These are phyloP conservation scores for Dujonia santamariae DNA, from an alignment of 1,139 yeast species.

Conservation along the genomic window DNA sequence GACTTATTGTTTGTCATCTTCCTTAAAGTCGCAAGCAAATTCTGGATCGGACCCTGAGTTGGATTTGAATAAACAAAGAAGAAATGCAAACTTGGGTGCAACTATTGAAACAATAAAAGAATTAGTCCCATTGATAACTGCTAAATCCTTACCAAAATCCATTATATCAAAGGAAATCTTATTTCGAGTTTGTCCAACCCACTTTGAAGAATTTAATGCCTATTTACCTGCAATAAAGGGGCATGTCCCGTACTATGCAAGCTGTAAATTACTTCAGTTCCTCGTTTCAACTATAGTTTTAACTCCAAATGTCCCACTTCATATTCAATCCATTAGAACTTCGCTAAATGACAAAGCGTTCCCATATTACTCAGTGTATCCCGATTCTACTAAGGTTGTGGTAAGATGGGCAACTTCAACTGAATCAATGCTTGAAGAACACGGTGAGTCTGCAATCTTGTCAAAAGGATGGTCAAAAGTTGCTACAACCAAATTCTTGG, in stretches of 20 bases:
- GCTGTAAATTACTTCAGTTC: constrained; percentile 53
- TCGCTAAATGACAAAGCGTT: constrained; percentile 15
- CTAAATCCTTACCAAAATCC: constrained; percentile 46
- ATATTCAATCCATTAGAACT: constrained; percentile 43
- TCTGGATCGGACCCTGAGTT: background rate
- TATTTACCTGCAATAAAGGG: constrained; percentile 65
- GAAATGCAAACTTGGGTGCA: constrained; percentile 60
- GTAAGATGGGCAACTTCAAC: constrained; percentile 64
- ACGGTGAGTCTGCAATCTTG: background rate
- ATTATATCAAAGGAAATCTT: constrained; percentile 49
- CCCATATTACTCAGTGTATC: constrained; percentile 30
- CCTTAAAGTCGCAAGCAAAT: too few relatives aligned
- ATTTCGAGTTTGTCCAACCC: constrained; percentile 64
- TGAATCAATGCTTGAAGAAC: constrained; percentile 24
- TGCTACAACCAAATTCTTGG: constrained; percentile 24
- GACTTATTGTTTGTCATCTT: too few relatives aligned
- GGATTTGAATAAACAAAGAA: constrained; percentile 13
- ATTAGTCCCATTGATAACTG: constrained; percentile 57
- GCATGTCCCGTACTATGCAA: constrained; percentile 50
- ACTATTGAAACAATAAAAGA: constrained; percentile 50
- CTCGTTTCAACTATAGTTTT: constrained; percentile 53
- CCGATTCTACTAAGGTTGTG: constrained; percentile 49
- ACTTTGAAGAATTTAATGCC: constrained; percentile 44
- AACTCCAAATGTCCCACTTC: constrained; percentile 47
- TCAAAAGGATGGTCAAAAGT: constrained; percentile 38